Percentiles rank a stretch among this genome's conserved stretches.
Conservation (phyloP, 345 rosid genomes). For the Pelargonium nanum region DNA sequence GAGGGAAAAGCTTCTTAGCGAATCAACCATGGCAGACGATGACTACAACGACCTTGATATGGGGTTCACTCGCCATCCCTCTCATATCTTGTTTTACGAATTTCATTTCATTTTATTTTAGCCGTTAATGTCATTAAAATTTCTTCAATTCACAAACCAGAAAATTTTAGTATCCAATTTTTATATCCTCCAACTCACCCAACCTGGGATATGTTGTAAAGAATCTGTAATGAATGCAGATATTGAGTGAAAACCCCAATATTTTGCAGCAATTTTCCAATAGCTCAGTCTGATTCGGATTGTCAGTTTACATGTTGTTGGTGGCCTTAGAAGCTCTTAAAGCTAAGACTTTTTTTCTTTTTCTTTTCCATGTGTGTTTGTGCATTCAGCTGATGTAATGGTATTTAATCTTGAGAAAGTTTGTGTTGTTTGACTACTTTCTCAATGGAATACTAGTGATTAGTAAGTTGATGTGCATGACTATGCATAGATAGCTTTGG, state of each 20-base stretch:
- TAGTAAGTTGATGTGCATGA: neutral
- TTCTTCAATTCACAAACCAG: neutral
- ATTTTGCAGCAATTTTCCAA: too few species aligned
- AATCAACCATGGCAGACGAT: conserved; percentile 60
- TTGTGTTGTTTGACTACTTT: neutral
- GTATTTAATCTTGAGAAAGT: neutral
- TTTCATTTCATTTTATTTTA: neutral
- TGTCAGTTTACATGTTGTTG: too few species aligned
- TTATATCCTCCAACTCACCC: neutral
- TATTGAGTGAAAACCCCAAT: neutral
- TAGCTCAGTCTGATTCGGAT: too few species aligned
- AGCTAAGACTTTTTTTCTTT: too few species aligned
- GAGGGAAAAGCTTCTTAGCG: neutral
- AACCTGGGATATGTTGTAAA: neutral
- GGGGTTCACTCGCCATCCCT: conserved; percentile 26
- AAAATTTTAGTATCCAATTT: neutral
- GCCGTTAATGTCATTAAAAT: neutral
- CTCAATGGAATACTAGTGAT: neutral
- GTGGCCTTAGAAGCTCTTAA: too few species aligned
- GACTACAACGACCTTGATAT: conserved; percentile 55
- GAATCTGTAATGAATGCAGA: neutral
- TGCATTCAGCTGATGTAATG: neutral
- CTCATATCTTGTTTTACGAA: neutral
- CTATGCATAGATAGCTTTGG: too few species aligned
- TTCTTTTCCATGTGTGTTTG: too few species aligned